These are phyloP conservation scores for Zygosaccharomyces pseudobailii DNA, from an alignment of 1,139 yeast species.

Conservation along the genomic window DNA sequence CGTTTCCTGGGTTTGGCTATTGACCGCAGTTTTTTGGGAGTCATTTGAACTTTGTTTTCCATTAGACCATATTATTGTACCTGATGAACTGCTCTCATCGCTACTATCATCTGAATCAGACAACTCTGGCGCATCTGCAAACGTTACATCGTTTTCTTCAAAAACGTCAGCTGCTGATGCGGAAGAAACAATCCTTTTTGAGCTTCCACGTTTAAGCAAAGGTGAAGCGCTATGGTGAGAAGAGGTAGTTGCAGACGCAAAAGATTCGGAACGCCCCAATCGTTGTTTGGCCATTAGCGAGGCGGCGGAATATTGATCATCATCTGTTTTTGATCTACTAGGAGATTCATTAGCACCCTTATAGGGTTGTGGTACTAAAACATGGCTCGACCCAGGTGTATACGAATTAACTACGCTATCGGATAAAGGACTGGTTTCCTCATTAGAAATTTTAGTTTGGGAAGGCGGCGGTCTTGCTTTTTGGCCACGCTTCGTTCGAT, in stretches of 20 bases:
- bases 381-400: slow-evolving; percentile 40
- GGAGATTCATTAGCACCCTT: slow-evolving; percentile 33
- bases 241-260: slow-evolving; percentile 21
- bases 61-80: slow-evolving; percentile 20
- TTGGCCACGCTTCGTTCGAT: slow-evolving; percentile 12
- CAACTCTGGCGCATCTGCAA: slow-evolving; percentile 64
- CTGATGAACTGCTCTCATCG: slow-evolving; percentile 14
- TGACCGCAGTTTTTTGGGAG: background rate
- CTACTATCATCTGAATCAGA: slow-evolving; percentile 42
- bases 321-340: slow-evolving; percentile 14
- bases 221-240: slow-evolving; percentile 39
- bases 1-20: background rate
- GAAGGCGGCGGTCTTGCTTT: slow-evolving; percentile 23
- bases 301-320: slow-evolving; percentile 13
- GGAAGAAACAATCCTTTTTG: slow-evolving; percentile 40
- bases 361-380: slow-evolving; percentile 40
- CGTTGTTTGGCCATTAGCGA: slow-evolving; percentile 16
- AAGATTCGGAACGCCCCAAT: slow-evolving; percentile 26
- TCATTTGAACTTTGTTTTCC: background rate
- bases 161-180: slow-evolving; percentile 47
- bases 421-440: slow-evolving; percentile 14
- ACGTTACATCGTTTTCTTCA: slow-evolving; percentile 62
- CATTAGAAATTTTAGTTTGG: slow-evolving; percentile 6
- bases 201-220: slow-evolving; percentile 49
- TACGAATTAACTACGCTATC: slow-evolving; percentile 33